Percentiles rank a stretch among this genome's conserved stretches.
Evolutionary conservation across 495 filamentous ascomycete species (phyloP).

Genomic region (Stereocaulon alpinum): DNA sequence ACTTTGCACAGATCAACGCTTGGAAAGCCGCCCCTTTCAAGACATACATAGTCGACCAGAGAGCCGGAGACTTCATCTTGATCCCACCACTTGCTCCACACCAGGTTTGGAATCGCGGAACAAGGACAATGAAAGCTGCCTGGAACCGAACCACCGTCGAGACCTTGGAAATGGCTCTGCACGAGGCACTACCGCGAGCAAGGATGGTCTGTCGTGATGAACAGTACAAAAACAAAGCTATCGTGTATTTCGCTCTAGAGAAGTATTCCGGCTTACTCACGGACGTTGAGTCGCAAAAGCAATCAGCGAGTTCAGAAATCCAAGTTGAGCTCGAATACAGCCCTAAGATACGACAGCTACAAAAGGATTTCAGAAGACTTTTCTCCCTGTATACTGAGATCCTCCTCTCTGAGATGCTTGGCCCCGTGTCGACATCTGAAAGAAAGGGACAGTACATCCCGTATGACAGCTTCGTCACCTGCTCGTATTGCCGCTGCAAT

Average conservation of each 20-base stretch:
- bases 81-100: constrained; percentile 95
- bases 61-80: constrained; percentile 85
- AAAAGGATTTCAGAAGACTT: constrained; percentile 66
- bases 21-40: constrained; percentile 89
- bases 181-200: constrained; percentile 77
- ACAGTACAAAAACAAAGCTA: constrained; percentile 96
- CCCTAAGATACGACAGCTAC: constrained; percentile 53
- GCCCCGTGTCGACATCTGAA: constrained; percentile 45
- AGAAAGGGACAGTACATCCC: constrained; percentile 58
- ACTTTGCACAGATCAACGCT: constrained; percentile 87
- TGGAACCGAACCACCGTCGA: constrained; percentile 97
- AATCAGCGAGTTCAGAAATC: constrained; percentile 28
- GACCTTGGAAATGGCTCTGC: constrained; percentile 72
- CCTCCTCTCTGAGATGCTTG: constrained; percentile 75
- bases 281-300: constrained; percentile 35
- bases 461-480: constrained; percentile 84
- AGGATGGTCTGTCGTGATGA: constrained; percentile 94
- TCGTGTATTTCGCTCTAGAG: constrained; percentile 72
- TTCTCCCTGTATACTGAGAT: constrained; percentile 68
- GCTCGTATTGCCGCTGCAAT: constrained; percentile 90
- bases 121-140: constrained; percentile 88
- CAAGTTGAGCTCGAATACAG: constrained; percentile 25
- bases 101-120: constrained; percentile 97
- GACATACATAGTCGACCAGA: constrained; percentile 88
- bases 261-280: constrained; percentile 61